Conservation (phyloP, 306 rosid species). For the Quercus glauca region DNA sequence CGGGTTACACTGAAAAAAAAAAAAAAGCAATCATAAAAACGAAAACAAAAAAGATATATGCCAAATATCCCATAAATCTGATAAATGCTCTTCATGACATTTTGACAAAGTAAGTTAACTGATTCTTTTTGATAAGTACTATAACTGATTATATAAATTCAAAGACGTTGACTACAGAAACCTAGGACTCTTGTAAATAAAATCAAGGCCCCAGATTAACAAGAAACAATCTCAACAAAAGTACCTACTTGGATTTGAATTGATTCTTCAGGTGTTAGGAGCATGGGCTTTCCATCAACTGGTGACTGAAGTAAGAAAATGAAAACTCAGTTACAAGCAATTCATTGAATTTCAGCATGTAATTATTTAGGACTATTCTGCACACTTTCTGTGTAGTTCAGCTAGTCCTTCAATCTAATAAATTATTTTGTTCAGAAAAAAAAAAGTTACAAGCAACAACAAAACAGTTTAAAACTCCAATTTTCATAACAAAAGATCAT, state of each 20-base stretch:
- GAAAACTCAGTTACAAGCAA: conserved; percentile 21
- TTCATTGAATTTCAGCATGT: no score
- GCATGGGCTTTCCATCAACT: conserved; percentile 97
- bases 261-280: conserved; percentile 94
- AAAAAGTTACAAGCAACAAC: conserved; percentile 21
- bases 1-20: background rate
- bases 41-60: background rate
- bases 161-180: background rate
- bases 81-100: background rate
- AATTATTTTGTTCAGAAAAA: no score
- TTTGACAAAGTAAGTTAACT: background rate
- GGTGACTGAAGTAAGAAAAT: conserved; percentile 66
- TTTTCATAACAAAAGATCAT: conserved; percentile 2
- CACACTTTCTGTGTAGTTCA: no score
- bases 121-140: background rate
- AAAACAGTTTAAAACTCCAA: conserved; percentile 13
- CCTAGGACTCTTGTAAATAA: background rate
- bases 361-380: no score
- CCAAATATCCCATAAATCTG: background rate
- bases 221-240: background rate
- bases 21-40: background rate
- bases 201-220: background rate
- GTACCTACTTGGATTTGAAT: conserved; percentile 84
- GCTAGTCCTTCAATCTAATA: no score
- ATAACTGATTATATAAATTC: background rate